phyloP scores from a whole-genome alignment of 2,329 filamentous ascomycete genomes.

The Colletotrichum musicola region DNA sequence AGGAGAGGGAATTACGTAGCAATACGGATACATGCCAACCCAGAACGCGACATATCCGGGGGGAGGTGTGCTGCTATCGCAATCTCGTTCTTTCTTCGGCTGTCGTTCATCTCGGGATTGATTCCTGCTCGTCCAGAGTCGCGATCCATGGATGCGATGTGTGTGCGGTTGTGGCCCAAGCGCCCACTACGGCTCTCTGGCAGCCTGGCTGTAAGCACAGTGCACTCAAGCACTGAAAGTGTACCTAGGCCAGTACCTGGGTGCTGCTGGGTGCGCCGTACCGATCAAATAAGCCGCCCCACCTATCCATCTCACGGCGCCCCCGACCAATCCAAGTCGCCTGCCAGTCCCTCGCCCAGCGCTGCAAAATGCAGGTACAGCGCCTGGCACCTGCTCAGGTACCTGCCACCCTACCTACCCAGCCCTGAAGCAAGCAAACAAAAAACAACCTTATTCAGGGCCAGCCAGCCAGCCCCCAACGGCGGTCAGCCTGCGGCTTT shows the following conservation, averaged over 20 bases:
- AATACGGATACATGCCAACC: neutral
- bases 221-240: too few species aligned
- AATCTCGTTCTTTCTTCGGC: neutral
- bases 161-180: neutral
- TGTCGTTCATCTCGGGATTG: neutral
- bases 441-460: neutral
- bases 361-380: slow-evolving; percentile 32
- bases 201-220: too few species aligned
- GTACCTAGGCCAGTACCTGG: too few species aligned
- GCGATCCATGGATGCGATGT: neutral
- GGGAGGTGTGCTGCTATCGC: neutral
- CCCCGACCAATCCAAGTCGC: neutral
- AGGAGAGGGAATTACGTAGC: neutral
- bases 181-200: neutral
- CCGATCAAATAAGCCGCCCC: neutral
- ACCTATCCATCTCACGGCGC: neutral
- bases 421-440: neutral
- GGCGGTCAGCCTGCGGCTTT: slow-evolving; percentile 11
- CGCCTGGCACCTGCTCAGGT: neutral
- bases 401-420: slow-evolving; percentile 32
- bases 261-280: too few species aligned
- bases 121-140: neutral
- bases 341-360: neutral
- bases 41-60: neutral
- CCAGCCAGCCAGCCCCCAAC: neutral